phyloP scores from a whole-genome alignment of 139 green algal genomes.

The Zygnema cylindricum region DNA sequence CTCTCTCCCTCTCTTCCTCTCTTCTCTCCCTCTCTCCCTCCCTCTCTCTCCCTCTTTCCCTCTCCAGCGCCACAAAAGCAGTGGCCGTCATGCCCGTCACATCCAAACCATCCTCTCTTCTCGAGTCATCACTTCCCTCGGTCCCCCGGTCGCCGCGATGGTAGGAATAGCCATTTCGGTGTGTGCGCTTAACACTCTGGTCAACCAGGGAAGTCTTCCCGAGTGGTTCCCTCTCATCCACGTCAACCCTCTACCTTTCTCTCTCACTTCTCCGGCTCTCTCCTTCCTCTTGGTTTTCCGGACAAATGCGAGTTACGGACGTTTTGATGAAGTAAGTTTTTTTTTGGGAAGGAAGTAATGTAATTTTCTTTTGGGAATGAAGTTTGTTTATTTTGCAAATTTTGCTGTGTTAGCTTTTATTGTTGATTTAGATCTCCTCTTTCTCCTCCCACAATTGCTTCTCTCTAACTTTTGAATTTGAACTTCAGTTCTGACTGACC shows the following conservation, averaged over 20 bases:
- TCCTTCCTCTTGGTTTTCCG: conserved; percentile 59
- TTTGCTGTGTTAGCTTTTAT: too few species aligned
- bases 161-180: conserved; percentile 26
- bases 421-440: too few species aligned
- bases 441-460: too few species aligned
- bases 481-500: too few species aligned
- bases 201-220: conserved; percentile 3
- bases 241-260: conserved; percentile 46
- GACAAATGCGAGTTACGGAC: conserved; percentile 47
- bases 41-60: neutral
- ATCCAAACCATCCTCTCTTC: conserved; percentile 36
- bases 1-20: too few species aligned
- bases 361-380: too few species aligned
- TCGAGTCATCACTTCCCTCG: conserved; percentile 43
- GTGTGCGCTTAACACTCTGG: conserved; percentile 27
- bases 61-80: neutral
- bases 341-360: too few species aligned
- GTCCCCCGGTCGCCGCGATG: conserved; percentile 6
- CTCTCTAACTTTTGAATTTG: too few species aligned
- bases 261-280: conserved; percentile 50
- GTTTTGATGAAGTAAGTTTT: conserved; percentile 61
- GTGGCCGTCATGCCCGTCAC: conserved; percentile 31
- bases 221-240: conserved; percentile 34
- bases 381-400: too few species aligned
- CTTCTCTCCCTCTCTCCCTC: neutral